Percentiles rank a stretch among this genome's conserved stretches.
phyloP scores from a whole-genome alignment of 2,329 filamentous ascomycete species.

The Dothideomycetidae sp. region DNA sequence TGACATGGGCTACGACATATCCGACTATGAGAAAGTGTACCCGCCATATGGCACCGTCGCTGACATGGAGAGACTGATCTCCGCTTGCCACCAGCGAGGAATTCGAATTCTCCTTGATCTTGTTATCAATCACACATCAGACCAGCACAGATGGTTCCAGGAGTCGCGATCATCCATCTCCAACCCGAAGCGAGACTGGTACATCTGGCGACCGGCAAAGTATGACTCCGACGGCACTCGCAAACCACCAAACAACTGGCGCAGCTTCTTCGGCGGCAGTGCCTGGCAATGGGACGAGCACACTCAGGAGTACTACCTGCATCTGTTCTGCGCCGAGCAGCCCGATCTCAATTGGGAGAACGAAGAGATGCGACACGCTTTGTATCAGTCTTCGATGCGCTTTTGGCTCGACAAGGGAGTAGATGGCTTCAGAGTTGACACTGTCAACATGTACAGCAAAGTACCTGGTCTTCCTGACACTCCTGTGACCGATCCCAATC shows the following conservation, averaged over 20 bases:
- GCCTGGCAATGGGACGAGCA: constrained; percentile 58
- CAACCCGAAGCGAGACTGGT: constrained; percentile 42
- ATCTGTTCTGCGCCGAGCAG: constrained; percentile 62
- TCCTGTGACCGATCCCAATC: constrained; percentile 12
- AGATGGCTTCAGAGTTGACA: constrained; percentile 27
- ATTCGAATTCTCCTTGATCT: constrained; percentile 63
- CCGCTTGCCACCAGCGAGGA: constrained; percentile 44
- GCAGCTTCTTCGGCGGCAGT: constrained; percentile 41
- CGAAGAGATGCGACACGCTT: constrained; percentile 49
- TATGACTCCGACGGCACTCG: constrained; percentile 39
- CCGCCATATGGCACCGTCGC: constrained; percentile 50
- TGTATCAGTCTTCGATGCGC: constrained; percentile 43
- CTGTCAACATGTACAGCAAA: constrained; percentile 19
- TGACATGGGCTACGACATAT: constrained; percentile 59
- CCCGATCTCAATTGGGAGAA: constrained; percentile 81
- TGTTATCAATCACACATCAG: constrained; percentile 64
- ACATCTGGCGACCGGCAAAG: constrained; percentile 38
- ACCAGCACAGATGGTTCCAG: constrained; percentile 45
- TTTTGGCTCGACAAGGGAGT: constrained; percentile 67
- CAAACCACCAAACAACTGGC: constrained; percentile 63
- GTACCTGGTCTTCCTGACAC: constrained; percentile 16
- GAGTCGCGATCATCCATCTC: constrained; percentile 38
- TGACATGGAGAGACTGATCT: constrained; percentile 50
- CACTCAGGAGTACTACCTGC: constrained; percentile 62
- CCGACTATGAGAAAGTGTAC: constrained; percentile 53